Percentiles rank a stretch among this genome's conserved stretches.
Conservation (phyloP, 129 eudicot species). For the Flaveria brownii region DNA sequence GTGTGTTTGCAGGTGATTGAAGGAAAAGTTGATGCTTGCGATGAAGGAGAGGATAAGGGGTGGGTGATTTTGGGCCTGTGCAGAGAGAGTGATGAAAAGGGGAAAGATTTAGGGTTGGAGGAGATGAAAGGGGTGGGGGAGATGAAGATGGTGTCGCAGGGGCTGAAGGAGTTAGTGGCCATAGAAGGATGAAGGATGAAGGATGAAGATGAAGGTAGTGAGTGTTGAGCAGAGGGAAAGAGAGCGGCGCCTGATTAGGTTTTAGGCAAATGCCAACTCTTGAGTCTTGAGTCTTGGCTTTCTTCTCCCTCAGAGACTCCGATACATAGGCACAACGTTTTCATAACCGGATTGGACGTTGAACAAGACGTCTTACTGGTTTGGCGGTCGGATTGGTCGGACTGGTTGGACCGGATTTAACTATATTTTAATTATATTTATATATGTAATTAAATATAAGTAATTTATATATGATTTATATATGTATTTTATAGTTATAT, state of each 20-base stretch:
- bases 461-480: too few relatives aligned
- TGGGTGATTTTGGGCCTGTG: conserved; percentile 18
- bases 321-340: background rate
- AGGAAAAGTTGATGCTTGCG: conserved; percentile 7
- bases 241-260: conserved; percentile 32
- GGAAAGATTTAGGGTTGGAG: conserved; percentile 18
- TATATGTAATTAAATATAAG: too few relatives aligned
- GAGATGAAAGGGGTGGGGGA: conserved; percentile 11
- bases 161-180: conserved; percentile 23
- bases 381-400: too few relatives aligned
- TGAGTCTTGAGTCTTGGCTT: background rate
- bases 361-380: too few relatives aligned
- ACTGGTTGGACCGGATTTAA: too few relatives aligned
- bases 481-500: too few relatives aligned
- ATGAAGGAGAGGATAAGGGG: background rate
- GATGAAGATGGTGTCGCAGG: conserved; percentile 19
- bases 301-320: background rate
- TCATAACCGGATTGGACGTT: too few relatives aligned
- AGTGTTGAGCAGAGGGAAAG: background rate
- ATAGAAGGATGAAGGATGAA: background rate
- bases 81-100: conserved; percentile 1
- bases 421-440: too few relatives aligned
- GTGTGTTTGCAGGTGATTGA: conserved; percentile 15
- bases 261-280: conserved; percentile 16
- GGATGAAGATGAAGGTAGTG: background rate